Evolutionary conservation across 78 protist genomes (phyloP), one percentile per base, ranked within the genome.

Genomic region (Protostelium mycophagum): DNA sequence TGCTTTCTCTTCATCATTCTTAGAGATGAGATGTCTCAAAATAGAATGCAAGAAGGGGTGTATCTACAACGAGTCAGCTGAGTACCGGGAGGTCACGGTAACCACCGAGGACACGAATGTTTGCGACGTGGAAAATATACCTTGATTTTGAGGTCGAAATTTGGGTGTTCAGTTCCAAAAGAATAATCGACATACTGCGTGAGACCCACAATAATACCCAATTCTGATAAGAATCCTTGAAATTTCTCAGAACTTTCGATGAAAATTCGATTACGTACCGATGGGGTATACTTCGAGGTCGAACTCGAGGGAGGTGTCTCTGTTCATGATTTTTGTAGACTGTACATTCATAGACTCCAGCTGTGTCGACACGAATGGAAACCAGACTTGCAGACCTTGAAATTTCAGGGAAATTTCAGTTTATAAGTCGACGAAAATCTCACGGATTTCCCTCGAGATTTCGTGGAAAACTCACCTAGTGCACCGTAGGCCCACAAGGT

Each of bases 31-130:
- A 88, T 93, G 95, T 28, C 91, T 90, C 88, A 93, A 88, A 34
- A 93, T 90, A 1, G 95, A 93, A 35, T 93, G 95, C 34, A 93
- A 92, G 88, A 93, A 93, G 51, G 95, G 95, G 83, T 93, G 95
- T 0, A 91, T 93, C 73, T 51, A 51, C 16, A 5, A n/a, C n/a
- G n/a, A 16, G 5, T 51, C 31, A 25, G 73, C 31, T 51, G 73
- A 51, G 73, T 25, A 5, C 16, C 73, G 73, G 5, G 31, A 51
- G 31, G 73, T 25, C 73, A 16, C 16, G 31, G 73, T 51, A 5
- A 28, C 29, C 28, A 29, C 84, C 84, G 37, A n/a, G 28, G 84
- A 83, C 29, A 83, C 29, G 29, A 83, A 83, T 28, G 84, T n/a
- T 83, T 83, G 28, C 29, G 84, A 83, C 37, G 37, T 28, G 84